Evolutionary conservation across 23 red algal species (phyloP).

Genomic region (Gracilaria domingensis): DNA sequence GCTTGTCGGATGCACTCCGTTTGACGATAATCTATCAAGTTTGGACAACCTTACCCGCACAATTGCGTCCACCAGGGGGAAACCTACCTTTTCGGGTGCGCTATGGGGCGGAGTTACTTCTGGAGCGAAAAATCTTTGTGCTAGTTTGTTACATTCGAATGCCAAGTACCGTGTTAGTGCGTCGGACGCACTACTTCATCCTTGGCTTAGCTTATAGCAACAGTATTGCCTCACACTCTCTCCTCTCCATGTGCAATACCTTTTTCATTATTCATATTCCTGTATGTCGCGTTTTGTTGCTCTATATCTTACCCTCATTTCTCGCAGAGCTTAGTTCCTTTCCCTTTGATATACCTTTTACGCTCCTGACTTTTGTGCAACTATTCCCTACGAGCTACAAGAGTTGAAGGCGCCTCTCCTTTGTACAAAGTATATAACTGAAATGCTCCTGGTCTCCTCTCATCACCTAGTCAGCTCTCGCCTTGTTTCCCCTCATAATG

Average conservation of each 20-base stretch:
- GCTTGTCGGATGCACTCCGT: slow-evolving; percentile 61
- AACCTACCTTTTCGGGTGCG: slow-evolving; percentile 52
- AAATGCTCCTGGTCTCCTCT: neutral
- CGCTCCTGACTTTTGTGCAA: neutral
- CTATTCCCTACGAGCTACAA: neutral
- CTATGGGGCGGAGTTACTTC: slow-evolving; percentile 57
- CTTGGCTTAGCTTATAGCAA: slow-evolving; percentile 59
- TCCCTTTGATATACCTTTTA: neutral
- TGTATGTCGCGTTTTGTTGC: neutral
- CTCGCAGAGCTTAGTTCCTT: neutral
- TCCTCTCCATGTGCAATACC: slow-evolving; percentile 6
- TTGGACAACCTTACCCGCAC: neutral
- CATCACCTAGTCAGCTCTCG: neutral
- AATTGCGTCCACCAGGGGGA: slow-evolving; percentile 51
- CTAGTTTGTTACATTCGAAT: slow-evolving; percentile 65
- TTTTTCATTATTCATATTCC: neutral
- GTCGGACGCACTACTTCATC: slow-evolving; percentile 48
- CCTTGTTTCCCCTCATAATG: neutral
- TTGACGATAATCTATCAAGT: slow-evolving; percentile 36
- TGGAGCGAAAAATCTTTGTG: slow-evolving; percentile 66
- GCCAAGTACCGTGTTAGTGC: slow-evolving; percentile 35
- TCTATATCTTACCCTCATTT: neutral
- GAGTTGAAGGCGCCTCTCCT: neutral
- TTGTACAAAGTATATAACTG: slow-evolving; percentile 17
- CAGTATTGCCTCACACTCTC: neutral